Percentiles rank a stretch among this genome's conserved stretches.
phyloP scores from a whole-genome alignment of 2,329 filamentous ascomycete genomes.

The Colletotrichum phormii region DNA sequence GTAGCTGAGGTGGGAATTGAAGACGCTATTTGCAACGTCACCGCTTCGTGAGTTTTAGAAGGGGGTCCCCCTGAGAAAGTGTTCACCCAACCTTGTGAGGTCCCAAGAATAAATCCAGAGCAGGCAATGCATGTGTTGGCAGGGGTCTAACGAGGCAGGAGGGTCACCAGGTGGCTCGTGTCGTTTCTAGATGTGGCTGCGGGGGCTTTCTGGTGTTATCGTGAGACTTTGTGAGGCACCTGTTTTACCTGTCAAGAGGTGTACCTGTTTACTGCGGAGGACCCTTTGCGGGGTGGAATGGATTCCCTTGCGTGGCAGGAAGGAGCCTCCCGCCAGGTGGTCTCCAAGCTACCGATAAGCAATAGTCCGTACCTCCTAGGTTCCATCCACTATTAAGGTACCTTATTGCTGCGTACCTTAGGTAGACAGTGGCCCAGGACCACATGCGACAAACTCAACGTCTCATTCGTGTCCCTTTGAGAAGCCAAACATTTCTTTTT shows the following conservation, averaged over 20 bases:
- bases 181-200: slow-evolving; percentile 6
- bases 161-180: slow-evolving; percentile 10
- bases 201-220: neutral
- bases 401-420: no score
- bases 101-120: slow-evolving; percentile 6
- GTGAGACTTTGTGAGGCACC: neutral
- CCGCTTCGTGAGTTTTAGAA: slow-evolving; percentile 29
- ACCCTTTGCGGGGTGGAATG: slow-evolving; percentile 8
- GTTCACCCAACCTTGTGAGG: slow-evolving; percentile 25
- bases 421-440: neutral
- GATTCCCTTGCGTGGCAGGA: neutral
- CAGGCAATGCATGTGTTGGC: slow-evolving; percentile 17
- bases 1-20: slow-evolving; percentile 3
- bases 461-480: slow-evolving; percentile 27
- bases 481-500: neutral
- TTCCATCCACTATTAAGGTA: no score
- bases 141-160: slow-evolving; percentile 7
- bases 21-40: slow-evolving; percentile 33
- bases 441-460: slow-evolving; percentile 28
- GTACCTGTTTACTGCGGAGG: slow-evolving; percentile 6
- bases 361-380: no score
- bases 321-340: slow-evolving; percentile 6
- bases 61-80: slow-evolving; percentile 19
- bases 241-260: fast-evolving
- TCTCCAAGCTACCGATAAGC: no score